A percentile compares a stretch with the other conserved stretches of the same genome.
phyloP scores from a whole-genome alignment of 805 yeast species.

The Saccharomycopsis sp. region DNA sequence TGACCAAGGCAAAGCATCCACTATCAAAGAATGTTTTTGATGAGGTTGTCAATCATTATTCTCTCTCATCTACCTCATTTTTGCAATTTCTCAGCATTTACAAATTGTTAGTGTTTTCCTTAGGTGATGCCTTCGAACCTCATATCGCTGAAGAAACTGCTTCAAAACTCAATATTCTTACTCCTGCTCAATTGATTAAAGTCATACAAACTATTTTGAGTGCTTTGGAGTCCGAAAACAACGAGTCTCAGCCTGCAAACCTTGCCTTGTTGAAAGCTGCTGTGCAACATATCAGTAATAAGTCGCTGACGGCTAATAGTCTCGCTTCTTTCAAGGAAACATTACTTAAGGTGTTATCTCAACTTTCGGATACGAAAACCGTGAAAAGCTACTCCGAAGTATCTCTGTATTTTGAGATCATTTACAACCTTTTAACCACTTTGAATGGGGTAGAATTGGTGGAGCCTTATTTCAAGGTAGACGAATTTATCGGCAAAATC shows the following conservation, averaged over 20 bases:
- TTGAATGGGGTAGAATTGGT: constrained; percentile 5
- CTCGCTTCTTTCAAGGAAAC: background rate
- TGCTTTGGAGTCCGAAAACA: background rate
- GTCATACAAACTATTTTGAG: background rate
- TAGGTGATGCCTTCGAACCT: background rate
- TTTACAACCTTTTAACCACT: background rate
- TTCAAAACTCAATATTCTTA: background rate
- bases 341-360: background rate
- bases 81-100: background rate
- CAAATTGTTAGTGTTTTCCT: background rate
- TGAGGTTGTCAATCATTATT: background rate
- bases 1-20: background rate
- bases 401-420: background rate
- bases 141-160: background rate
- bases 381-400: background rate
- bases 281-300: background rate
- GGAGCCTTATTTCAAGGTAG: background rate
- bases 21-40: background rate
- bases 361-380: background rate
- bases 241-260: background rate
- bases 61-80: background rate
- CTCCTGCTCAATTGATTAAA: background rate
- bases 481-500: background rate
- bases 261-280: background rate
- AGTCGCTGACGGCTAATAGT: background rate